Conservation (phyloP, 495 filamentous ascomycete species). For the Pseudotulostoma volvatum region DNA sequence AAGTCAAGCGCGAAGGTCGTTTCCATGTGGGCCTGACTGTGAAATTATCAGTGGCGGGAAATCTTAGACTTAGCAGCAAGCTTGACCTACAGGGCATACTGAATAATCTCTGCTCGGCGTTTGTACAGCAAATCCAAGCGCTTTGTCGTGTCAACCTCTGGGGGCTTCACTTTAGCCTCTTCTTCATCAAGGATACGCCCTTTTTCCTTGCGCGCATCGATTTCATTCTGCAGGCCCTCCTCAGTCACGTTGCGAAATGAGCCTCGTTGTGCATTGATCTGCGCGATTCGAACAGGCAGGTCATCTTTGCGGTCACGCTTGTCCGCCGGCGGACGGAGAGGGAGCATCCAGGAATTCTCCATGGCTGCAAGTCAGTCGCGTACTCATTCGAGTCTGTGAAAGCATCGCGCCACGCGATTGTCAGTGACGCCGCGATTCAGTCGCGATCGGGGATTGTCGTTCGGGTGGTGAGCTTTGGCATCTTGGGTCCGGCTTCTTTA, state of each 20-base stretch:
- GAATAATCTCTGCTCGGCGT: conserved; percentile 26
- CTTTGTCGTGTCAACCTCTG: conserved; percentile 23
- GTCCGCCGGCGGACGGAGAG: conserved; percentile 44
- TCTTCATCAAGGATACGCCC: conserved; percentile 16
- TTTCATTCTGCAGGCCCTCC: conserved; percentile 41
- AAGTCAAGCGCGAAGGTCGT: conserved; percentile 60
- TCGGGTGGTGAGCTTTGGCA: too few species aligned
- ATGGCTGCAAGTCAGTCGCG: conserved; percentile 13
- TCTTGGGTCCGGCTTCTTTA: too few species aligned
- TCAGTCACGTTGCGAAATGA: conserved; percentile 56
- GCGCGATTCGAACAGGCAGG: conserved; percentile 52
- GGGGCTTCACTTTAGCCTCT: conserved; percentile 14
- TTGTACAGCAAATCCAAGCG: conserved; percentile 27
- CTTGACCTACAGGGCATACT: conserved; percentile 25
- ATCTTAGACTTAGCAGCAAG: conserved; percentile 1
- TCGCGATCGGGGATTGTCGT: too few species aligned
- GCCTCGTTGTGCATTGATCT: conserved; percentile 59
- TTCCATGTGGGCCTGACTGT: conserved; percentile 47
- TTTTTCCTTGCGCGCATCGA: conserved; percentile 31
- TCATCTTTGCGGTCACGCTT: conserved; percentile 38
- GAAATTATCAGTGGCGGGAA: conserved; percentile 5
- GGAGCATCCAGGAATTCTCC: conserved; percentile 39
- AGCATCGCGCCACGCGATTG: too few species aligned
- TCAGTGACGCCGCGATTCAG: too few species aligned
- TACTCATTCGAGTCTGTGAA: too few species aligned